Percentiles rank a stretch among this genome's conserved stretches.
Evolutionary conservation across 1,139 yeast genomes (phyloP).

Genomic region (Kluyveromyces marxianus): DNA sequence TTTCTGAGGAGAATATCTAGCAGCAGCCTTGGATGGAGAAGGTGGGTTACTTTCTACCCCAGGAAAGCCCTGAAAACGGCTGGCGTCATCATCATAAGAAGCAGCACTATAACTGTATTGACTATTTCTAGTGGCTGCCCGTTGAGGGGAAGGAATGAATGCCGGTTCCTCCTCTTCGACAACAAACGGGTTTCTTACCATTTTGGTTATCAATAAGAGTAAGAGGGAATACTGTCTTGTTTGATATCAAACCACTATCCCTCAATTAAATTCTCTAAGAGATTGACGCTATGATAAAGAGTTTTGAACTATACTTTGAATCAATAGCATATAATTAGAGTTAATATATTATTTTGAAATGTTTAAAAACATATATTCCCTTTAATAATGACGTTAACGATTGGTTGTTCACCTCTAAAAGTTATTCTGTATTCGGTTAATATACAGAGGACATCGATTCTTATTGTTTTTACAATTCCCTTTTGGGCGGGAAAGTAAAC

Average conservation of each 20-base stretch:
- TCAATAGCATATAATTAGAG: too few relatives aligned
- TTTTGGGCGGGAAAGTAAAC: slow-evolving; percentile 1
- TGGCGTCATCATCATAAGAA: slow-evolving; percentile 16
- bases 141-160: slow-evolving; percentile 22
- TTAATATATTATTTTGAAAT: too few relatives aligned
- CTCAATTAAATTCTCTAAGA: too few relatives aligned
- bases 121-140: slow-evolving; percentile 9
- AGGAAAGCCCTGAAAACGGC: slow-evolving; percentile 28
- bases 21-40: slow-evolving; percentile 41
- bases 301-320: too few relatives aligned
- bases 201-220: slow-evolving; percentile 3
- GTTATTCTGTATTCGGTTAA: too few relatives aligned
- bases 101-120: slow-evolving; percentile 12
- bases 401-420: too few relatives aligned
- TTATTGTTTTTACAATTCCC: slow-evolving; percentile 4
- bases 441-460: background rate
- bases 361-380: too few relatives aligned
- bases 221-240: too few relatives aligned
- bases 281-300: too few relatives aligned
- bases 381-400: too few relatives aligned
- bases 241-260: too few relatives aligned
- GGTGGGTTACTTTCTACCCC: slow-evolving; percentile 5
- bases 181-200: slow-evolving; percentile 30
- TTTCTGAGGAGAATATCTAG: slow-evolving; percentile 32
- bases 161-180: slow-evolving; percentile 24